Evolutionary conservation across 1,284 basidiomycete genomes (phyloP), one percentile per base, ranked within the genome.

Genomic region (Ceratobasidium sp.): DNA sequence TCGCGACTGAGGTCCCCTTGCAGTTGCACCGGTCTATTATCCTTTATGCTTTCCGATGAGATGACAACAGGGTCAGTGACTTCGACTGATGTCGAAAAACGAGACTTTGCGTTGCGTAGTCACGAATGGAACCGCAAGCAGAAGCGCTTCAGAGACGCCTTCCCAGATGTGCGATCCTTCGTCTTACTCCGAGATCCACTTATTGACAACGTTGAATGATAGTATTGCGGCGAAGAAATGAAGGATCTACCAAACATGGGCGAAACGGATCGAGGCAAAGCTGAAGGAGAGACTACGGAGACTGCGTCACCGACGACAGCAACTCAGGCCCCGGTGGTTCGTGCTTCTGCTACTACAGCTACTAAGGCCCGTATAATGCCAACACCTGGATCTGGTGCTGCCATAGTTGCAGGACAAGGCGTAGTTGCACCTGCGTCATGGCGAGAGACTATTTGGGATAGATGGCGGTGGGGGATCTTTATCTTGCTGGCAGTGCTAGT

Each of bases 21-120:
- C 79, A 97, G 95, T 83, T 88, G 98, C 77, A 97, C 96, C n/a
- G 96, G 96, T 41, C 87, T 98, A 27, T 86, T 98, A 54, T 96
- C 94, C 6, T 98, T 98, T 85, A 98, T 98, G 97, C 88, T 97
- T 71, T 92, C 94, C 1, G 95, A 98, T 79, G 96, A 98, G 85
- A 96, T 98, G 89, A 98, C 96, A 0, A 97, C 96, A 0, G 96
- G 96, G 14, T 95, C 93, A 0, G 90, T 97, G 56, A 93, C 89
- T 19, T 91, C 93, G 0, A 89, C 91, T n/a, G 90, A 92, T 62
- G 85, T 87, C 4, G 93, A 97, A 80, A 96, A 96, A 83, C 89
- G 89, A 67, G 83, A 85, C 0, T 91, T 95, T 75, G 96, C 96
- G 0, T 84, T 86, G 2, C 88, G 91, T 74, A 96, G 93, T 81